Conservation (phyloP, 768 basidiomycete genomes). For the Hydnum rufescens region DNA sequence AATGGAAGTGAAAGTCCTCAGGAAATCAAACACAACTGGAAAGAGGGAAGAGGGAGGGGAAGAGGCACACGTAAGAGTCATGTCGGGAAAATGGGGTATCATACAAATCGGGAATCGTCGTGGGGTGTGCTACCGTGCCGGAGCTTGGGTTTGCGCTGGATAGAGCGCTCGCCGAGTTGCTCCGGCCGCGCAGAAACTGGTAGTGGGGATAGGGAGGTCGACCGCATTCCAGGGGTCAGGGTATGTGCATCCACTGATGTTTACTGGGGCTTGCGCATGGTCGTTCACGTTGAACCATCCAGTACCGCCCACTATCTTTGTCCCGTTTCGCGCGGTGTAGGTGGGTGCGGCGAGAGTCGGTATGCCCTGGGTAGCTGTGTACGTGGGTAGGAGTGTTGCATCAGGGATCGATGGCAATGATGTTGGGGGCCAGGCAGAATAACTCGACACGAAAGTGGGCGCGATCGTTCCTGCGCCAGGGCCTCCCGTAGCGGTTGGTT, state of each 20-base stretch:
- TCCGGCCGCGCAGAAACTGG: too few relatives aligned
- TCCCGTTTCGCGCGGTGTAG: constrained; percentile 29
- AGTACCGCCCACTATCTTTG: constrained; percentile 32
- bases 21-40: too few relatives aligned
- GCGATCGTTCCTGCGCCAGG: constrained; percentile 45
- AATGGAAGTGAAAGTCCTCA: too few relatives aligned
- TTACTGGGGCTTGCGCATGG: constrained; percentile 35
- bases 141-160: too few relatives aligned
- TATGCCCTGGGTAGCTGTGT: constrained; percentile 48
- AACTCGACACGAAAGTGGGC: constrained; percentile 27
- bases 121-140: too few relatives aligned
- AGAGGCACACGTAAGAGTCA: too few relatives aligned
- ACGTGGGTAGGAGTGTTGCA: constrained; percentile 44
- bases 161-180: too few relatives aligned
- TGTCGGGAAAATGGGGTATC: too few relatives aligned
- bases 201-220: not conserved
- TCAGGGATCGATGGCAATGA: constrained; percentile 26
- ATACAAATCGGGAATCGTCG: too few relatives aligned
- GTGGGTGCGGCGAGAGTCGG: constrained; percentile 48
- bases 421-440: constrained; percentile 55
- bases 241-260: constrained; percentile 41
- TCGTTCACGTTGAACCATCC: constrained; percentile 81
- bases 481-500: constrained; percentile 34
- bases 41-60: too few relatives aligned
- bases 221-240: not conserved